Base-by-base conservation (phyloP, 2,329 filamentous ascomycete species). In the Berkeleyomyces basicola region DNA sequence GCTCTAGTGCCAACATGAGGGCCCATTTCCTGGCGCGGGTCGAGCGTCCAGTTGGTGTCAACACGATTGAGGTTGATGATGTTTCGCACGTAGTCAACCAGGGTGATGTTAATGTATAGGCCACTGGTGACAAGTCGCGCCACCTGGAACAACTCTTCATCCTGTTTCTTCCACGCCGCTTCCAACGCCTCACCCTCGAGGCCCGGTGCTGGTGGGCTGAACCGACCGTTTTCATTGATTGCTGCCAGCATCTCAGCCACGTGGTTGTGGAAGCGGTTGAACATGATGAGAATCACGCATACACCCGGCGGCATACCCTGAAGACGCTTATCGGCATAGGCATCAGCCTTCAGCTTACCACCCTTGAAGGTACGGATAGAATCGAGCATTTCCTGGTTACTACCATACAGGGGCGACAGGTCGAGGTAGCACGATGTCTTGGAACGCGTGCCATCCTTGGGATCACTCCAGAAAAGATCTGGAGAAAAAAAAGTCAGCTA, bases 201-300 rank as follows among this genome's bases (percentile, higher is more conserved):
- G 0, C 73, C 66, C 4, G 76, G 72, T 0, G 75, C 60, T 0
- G 89, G 88, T 65, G 83, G 84, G 0, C 79, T 81, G 73, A 96
- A 96, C 31, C 88, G 82, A 14, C 83, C 84, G 53, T 83, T 82
- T 68, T 96, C 91, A 68, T 96, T 96, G 72, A 96, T 92, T n/a
- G 79, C 75, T 0, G 87, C 87, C 16, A 96, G 76, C 65, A 92
- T 86, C 61, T 84, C 81, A 1, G 88, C 90, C 0, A 90, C 82
- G 67, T 93, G 80, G 73, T 97, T 96, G 74, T 96, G 92, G 74
- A 95, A 95, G 33, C 84, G 81, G 68, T 86, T 86, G 74, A 90
- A 85, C 86, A 90, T 89, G 72, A 91, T 79, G 37, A 91, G 73
- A 2, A 91, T 69, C 3, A 88, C 83, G 63, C 82, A 80, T 3